These are phyloP conservation scores for Penicillium ucsense DNA, from an alignment of 495 filamentous ascomycete species.

Conservation along the genomic window DNA sequence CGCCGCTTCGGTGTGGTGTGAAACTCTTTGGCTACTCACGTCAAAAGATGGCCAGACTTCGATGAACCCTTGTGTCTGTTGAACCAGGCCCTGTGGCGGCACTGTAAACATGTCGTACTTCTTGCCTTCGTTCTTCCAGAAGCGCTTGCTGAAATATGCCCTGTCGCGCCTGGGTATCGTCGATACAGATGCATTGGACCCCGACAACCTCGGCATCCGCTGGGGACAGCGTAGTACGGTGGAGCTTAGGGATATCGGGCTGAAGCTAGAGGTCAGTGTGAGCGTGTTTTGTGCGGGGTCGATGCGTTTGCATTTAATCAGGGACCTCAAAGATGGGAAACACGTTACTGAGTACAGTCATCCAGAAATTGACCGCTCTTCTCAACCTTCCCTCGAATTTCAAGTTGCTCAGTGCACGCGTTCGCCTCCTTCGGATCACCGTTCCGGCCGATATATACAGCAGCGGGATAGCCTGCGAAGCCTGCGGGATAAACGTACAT, in stretches of 20 bases:
- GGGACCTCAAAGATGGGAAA: background rate
- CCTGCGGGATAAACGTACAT: slow-evolving; percentile 66
- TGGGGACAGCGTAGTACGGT: slow-evolving; percentile 67
- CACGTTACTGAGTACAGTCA: slow-evolving; percentile 7
- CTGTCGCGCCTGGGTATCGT: slow-evolving; percentile 71
- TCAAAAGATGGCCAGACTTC: slow-evolving; percentile 16
- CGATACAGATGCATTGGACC: slow-evolving; percentile 69
- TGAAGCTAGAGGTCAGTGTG: slow-evolving; percentile 57
- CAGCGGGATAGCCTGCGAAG: slow-evolving; percentile 66
- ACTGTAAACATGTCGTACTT: slow-evolving; percentile 44
- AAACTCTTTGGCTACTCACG: slow-evolving; percentile 3
- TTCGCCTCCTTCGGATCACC: slow-evolving; percentile 61
- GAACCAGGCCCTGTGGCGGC: slow-evolving; percentile 25
- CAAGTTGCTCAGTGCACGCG: slow-evolving; percentile 57
- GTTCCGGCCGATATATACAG: slow-evolving; percentile 74
- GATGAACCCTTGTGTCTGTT: slow-evolving; percentile 16
- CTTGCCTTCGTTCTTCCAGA: slow-evolving; percentile 68
- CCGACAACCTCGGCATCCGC: slow-evolving; percentile 68
- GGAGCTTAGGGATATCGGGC: slow-evolving; percentile 70
- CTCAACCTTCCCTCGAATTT: slow-evolving; percentile 61
- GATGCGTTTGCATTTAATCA: background rate
- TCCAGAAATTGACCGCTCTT: slow-evolving; percentile 63
- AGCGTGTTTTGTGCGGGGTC: background rate
- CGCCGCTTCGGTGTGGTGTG: slow-evolving; percentile 1
- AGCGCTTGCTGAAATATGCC: slow-evolving; percentile 71